Evolutionary conservation across 495 filamentous ascomycete genomes (phyloP), one percentile per base, ranked within the genome.

Genomic region (Penicillium ochrochloron): DNA sequence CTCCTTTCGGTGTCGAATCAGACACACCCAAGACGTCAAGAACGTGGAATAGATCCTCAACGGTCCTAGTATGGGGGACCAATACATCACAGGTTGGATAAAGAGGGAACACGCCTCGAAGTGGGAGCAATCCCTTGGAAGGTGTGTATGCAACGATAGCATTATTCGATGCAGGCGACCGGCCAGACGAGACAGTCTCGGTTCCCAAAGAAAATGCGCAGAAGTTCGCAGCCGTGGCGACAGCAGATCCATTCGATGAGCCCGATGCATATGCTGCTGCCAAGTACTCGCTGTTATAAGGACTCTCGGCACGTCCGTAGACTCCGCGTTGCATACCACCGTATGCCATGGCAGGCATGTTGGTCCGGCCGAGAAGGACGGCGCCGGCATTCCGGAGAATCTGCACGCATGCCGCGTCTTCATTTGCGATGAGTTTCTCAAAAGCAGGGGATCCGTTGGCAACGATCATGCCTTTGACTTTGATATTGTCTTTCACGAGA

Each of bases 401-500:
- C 19, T 73, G 62, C 1, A 92, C 84, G 12, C 91, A 87, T 33
- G 78, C 75, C 6, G 89, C 85, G 78, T 92, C 88, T 59, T 87
- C 78, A 2, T 88, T 89, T 0, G 89, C 85, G 11, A 88, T 73
- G 44, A 84, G 83, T 5, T 82, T 86, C 8, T 89, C 73, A 10
- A 92, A 83, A 39, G 85, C 86, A 65, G 78, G 82, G 29, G 78
- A 83, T 21, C 80, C 81, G 34, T 69, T 68, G 1, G 78, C 82
- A 6, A 86, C 86, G 3, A 83, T 88, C 73, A 89, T 85, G 76
- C 90, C 89, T 59, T 84, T 81, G 60, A 91, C 89, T 59, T 82
- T 82, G 62, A 91, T 90, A 70, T 87, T 92, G 75, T 92, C 88
- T 76, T 91, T 92, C 62, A 90, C 83, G 0, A 89, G 72, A 67